Base-by-base conservation (phyloP, 768 basidiomycete species). In the Boletus rubescentipes region DNA sequence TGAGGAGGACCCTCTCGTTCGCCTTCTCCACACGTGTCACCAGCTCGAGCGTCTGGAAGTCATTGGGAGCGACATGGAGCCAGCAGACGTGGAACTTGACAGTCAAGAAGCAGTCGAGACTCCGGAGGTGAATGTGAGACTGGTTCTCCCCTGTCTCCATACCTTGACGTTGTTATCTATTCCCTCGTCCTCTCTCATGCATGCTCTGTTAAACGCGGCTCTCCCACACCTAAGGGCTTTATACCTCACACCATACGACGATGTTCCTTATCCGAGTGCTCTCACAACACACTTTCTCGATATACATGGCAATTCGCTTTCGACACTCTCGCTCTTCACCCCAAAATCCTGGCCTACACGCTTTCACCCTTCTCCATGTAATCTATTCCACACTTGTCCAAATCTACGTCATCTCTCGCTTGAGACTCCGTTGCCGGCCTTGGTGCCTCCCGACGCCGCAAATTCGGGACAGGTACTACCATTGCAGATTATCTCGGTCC, bases 191-290 rank as follows among this genome's bases (percentile, higher is more conserved):
- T 80, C 84, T 20, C 72, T 90, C 31, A 74, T 91, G 68, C 70
- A 79, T 36, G 76, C 79, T 15, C 73, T 93, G 26, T 70, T 89
- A 16, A 66, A 73, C 36, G 79, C 86, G 0, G 67, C 81, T 0
- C 80, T 93, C 14, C 90, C 87, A 4, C 70, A 77, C 4, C 73
- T 93, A 38, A 75, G 67, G 32, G 84, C 83, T 58, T 73, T 93
- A 18, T 85, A 80, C 14, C 65, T 92, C 35, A 90, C 89, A 1
- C 89, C 89, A 2, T 89, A 87, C 61, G 79, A 88, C 51, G 87
- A 89, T 60, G 62, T 86, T 14, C 79, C 80, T 29, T 83, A 76
- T 57, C 82, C 86, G 14, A 67, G 72, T 21, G 80, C 87, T 5
- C 76, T 85, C 32, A 75, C 79, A 12, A 79, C 85, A 1, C 72